phyloP scores from a whole-genome alignment of 1,284 basidiomycete species.

The Marasmius sp. region DNA sequence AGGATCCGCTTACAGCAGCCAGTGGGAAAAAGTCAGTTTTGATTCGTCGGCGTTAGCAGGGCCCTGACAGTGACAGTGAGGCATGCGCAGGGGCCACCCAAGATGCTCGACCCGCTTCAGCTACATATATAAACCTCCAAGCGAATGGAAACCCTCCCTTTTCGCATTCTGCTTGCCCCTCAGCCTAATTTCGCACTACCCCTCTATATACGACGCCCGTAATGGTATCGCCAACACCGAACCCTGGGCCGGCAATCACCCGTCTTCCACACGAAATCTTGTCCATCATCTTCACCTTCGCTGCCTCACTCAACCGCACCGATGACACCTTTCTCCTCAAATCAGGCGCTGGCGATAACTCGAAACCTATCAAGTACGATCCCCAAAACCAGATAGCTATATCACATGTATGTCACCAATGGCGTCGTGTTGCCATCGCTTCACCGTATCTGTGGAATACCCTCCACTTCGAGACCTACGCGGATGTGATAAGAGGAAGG shows the following conservation, averaged over 20 bases:
- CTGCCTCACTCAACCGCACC: neutral
- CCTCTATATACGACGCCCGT: neutral
- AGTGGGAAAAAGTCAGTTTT: no score
- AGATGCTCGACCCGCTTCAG: neutral
- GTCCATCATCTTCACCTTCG: neutral
- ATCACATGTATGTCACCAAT: slow-evolving; percentile 54
- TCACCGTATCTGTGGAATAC: slow-evolving; percentile 53
- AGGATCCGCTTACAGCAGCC: no score
- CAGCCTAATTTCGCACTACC: neutral
- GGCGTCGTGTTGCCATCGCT: slow-evolving; percentile 51
- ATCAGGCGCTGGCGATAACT: slow-evolving; percentile 36
- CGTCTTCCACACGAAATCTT: neutral
- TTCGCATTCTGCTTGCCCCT: neutral
- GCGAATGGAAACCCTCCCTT: neutral
- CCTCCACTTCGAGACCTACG: slow-evolving; percentile 48
- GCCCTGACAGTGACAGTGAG: neutral
- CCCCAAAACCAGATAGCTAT: slow-evolving; percentile 45
- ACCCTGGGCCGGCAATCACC: neutral
- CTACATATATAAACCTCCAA: neutral
- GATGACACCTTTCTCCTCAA: slow-evolving; percentile 46
- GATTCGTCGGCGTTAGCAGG: no score
- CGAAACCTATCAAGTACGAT: slow-evolving; percentile 41
- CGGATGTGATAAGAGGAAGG: slow-evolving; percentile 46
- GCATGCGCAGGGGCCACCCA: neutral
- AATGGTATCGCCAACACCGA: neutral